These are phyloP conservation scores for Epichloe coenophiala DNA, from an alignment of 2,329 filamentous ascomycete species.

Conservation along the genomic window DNA sequence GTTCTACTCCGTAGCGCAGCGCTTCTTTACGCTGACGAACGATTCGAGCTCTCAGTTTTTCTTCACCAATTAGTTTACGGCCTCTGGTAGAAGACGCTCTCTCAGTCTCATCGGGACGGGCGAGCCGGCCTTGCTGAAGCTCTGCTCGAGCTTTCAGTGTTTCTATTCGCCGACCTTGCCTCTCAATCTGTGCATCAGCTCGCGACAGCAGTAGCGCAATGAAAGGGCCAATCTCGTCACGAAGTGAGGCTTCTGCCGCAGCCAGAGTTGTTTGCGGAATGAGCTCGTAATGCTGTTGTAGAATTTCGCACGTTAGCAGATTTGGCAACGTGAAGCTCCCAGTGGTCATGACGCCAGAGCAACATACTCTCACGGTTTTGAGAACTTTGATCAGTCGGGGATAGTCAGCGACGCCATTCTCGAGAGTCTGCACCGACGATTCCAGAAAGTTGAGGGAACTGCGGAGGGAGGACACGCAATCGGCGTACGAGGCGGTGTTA, in stretches of 20 bases:
- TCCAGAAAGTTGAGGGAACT: conserved; percentile 47
- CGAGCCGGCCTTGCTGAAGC: conserved; percentile 60
- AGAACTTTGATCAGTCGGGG: conserved; percentile 41
- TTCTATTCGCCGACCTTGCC: conserved; percentile 70
- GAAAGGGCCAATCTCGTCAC: conserved; percentile 82
- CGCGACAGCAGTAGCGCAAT: conserved; percentile 66
- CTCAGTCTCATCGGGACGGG: conserved; percentile 14
- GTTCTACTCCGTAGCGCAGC: conserved; percentile 73
- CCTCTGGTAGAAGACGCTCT: conserved; percentile 7
- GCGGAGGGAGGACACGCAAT: conserved; percentile 47
- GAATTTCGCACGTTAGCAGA: not conserved
- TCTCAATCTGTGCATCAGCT: conserved; percentile 72
- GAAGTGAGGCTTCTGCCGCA: conserved; percentile 68
- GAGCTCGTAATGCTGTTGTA: conserved; percentile 76
- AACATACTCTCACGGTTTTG: conserved; percentile 41
- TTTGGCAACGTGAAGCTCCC: not conserved
- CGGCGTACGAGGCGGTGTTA: conserved; percentile 30
- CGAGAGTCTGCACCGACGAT: conserved; percentile 44
- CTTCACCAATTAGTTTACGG: conserved; percentile 36
- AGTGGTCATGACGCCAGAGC: not conserved
- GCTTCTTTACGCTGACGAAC: conserved; percentile 72
- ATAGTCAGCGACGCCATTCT: conserved; percentile 42
- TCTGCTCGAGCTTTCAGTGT: conserved; percentile 71
- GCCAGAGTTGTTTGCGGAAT: conserved; percentile 74
- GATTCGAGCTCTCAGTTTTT: conserved; percentile 41